These are phyloP conservation scores for Candida vaughaniae DNA, from an alignment of 805 yeast genomes.

Conservation along the genomic window DNA sequence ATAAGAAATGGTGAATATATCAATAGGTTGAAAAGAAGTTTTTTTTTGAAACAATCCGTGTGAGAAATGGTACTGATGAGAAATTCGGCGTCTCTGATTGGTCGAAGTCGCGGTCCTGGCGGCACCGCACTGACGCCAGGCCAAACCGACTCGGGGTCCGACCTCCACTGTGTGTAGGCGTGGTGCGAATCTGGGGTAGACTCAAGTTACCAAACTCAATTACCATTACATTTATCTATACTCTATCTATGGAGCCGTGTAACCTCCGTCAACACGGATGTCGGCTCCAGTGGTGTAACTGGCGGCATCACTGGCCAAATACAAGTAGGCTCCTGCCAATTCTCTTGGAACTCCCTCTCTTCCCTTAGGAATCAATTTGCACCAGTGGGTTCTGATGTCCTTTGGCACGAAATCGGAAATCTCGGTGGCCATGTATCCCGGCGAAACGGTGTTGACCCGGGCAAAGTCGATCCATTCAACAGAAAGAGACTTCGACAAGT, in stretches of 20 bases:
- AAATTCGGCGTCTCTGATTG: constrained; percentile 3
- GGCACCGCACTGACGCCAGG: background rate
- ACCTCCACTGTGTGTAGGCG: too few relatives aligned
- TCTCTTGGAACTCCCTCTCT: constrained; percentile 75
- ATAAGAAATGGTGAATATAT: too few relatives aligned
- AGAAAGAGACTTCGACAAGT: constrained; percentile 74
- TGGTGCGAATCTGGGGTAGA: constrained; percentile 8
- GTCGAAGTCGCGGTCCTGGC: background rate
- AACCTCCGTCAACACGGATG: constrained; percentile 78
- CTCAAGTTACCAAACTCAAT: background rate
- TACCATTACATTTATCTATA: background rate
- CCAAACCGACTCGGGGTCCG: constrained; percentile 9
- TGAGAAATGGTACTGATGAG: constrained; percentile 4
- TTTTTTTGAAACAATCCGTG: too few relatives aligned
- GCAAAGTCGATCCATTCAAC: constrained; percentile 86
- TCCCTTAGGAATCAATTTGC: constrained; percentile 60
- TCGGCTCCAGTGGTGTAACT: constrained; percentile 80
- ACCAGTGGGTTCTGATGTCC: constrained; percentile 38
- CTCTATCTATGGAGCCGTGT: constrained; percentile 43
- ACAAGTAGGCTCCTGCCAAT: constrained; percentile 75
- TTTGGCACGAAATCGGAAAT: constrained; percentile 45
- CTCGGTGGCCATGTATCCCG: constrained; percentile 83
- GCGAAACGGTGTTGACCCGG: constrained; percentile 78
- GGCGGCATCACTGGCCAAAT: constrained; percentile 78
- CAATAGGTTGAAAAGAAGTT: too few relatives aligned